A percentile compares a stretch with the other conserved stretches of the same genome.
phyloP scores from a whole-genome alignment of 2,329 filamentous ascomycete species.

The Alternaria metachromatica region DNA sequence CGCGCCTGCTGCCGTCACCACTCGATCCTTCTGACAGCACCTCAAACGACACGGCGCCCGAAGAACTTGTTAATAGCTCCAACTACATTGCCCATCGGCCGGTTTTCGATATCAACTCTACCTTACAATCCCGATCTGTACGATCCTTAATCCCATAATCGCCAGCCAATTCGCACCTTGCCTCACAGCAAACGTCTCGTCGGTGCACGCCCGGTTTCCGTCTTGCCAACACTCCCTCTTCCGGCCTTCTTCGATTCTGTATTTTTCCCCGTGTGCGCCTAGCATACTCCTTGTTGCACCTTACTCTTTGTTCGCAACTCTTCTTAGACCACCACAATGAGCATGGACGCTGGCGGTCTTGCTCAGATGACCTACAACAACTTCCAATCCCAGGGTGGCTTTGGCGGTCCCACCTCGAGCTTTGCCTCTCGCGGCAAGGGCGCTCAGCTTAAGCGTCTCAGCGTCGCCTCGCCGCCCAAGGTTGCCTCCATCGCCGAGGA shows the following conservation, averaged over 20 bases:
- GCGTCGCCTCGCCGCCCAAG: slow-evolving; percentile 75
- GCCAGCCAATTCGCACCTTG: slow-evolving; percentile 30
- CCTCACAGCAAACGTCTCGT: slow-evolving; percentile 28
- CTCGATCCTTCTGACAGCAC: slow-evolving; percentile 22
- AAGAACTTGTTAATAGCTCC: slow-evolving; percentile 46
- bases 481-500: slow-evolving; percentile 70
- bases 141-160: slow-evolving; percentile 53
- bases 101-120: slow-evolving; percentile 43
- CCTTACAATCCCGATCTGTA: slow-evolving; percentile 40
- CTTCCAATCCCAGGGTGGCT: slow-evolving; percentile 65
- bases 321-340: slow-evolving; percentile 49
- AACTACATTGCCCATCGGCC: slow-evolving; percentile 48
- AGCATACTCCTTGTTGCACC: slow-evolving; percentile 38
- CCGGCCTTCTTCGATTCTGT: slow-evolving; percentile 40
- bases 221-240: slow-evolving; percentile 31
- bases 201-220: slow-evolving; percentile 14
- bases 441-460: slow-evolving; percentile 86
- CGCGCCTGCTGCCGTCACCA: slow-evolving; percentile 22
- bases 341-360: slow-evolving; percentile 97
- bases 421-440: slow-evolving; percentile 87
- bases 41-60: slow-evolving; percentile 24
- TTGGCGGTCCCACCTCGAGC: slow-evolving; percentile 78
- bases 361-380: slow-evolving; percentile 97
- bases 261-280: slow-evolving; percentile 37
- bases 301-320: slow-evolving; percentile 39